Conservation (phyloP, 352 stramenopile species). For the Pythium insidiosum region DNA sequence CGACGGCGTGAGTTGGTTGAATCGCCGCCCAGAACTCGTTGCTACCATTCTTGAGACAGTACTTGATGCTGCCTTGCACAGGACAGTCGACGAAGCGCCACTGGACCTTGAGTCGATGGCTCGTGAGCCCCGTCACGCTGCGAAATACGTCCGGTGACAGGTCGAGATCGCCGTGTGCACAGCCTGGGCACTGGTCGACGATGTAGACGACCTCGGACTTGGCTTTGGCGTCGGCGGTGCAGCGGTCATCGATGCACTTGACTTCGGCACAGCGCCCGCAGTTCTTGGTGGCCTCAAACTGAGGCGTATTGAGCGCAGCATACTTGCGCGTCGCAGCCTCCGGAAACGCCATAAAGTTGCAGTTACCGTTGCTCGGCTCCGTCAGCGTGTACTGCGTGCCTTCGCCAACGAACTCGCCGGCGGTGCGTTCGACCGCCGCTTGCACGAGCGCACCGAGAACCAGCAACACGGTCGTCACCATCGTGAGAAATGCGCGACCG, state of each 20-base stretch:
- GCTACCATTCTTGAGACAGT: slow-evolving; percentile 49
- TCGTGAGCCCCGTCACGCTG: slow-evolving; percentile 21
- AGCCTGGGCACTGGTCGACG: slow-evolving; percentile 57
- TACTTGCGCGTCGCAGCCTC: slow-evolving; percentile 36
- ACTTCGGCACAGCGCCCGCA: slow-evolving; percentile 27
- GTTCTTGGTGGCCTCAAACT: slow-evolving; percentile 44
- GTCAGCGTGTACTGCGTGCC: slow-evolving; percentile 22
- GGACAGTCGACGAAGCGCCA: slow-evolving; percentile 42
- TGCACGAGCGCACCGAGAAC: neutral
- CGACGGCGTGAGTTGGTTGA: slow-evolving; percentile 48
- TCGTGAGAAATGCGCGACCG: slow-evolving; percentile 6
- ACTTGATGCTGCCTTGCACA: slow-evolving; percentile 22
- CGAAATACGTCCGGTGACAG: slow-evolving; percentile 36
- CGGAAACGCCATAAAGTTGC: slow-evolving; percentile 61
- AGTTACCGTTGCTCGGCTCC: slow-evolving; percentile 20
- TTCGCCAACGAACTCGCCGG: slow-evolving; percentile 10
- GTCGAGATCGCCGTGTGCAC: slow-evolving; percentile 39
- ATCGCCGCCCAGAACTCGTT: slow-evolving; percentile 55
- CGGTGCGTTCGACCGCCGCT: neutral
- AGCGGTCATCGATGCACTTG: slow-evolving; percentile 30
- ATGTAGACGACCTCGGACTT: slow-evolving; percentile 57
- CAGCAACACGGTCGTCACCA: neutral
- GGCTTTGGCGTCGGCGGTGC: neutral
- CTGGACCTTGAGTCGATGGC: slow-evolving; percentile 23
- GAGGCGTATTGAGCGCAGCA: slow-evolving; percentile 49